phyloP scores from a whole-genome alignment of 148 eudicot genomes.

The Suaeda aralocaspica region DNA sequence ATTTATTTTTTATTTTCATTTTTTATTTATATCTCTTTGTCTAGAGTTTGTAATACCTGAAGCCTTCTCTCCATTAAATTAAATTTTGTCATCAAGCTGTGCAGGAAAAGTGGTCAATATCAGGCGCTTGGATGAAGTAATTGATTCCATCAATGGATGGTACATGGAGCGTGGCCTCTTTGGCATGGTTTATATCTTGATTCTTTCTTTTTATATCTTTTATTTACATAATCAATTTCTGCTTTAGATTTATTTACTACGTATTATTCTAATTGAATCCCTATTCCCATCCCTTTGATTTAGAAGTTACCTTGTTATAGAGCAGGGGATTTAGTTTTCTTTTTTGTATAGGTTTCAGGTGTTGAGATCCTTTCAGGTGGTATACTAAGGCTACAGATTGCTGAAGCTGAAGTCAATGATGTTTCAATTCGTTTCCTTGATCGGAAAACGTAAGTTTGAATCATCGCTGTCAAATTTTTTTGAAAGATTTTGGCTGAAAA shows the following conservation, averaged over 20 bases:
- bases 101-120: conserved; percentile 98
- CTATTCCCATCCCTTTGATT: background rate
- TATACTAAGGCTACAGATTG: conserved; percentile 76
- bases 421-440: conserved; percentile 83
- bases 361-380: conserved; percentile 96
- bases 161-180: conserved; percentile 99
- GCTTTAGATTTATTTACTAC: background rate
- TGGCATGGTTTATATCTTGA: conserved; percentile 71
- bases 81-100: conserved; percentile 56
- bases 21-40: conserved; percentile 15
- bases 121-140: conserved; percentile 85
- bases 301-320: background rate
- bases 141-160: conserved; percentile 90
- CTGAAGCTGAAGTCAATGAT: conserved; percentile 98
- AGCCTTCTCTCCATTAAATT: conserved; percentile 28
- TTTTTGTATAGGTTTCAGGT: conserved; percentile 73
- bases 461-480: conserved; percentile 7
- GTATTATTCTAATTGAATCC: background rate
- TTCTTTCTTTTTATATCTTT: background rate
- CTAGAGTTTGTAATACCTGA: conserved; percentile 25
- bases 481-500: background rate
- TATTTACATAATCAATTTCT: no score
- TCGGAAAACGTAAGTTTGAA: conserved; percentile 71
- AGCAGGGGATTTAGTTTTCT: conserved; percentile 2
- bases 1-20: no score